Evolutionary conservation across 2,329 filamentous ascomycete species (phyloP).

Genomic region (Curvularia sp.): DNA sequence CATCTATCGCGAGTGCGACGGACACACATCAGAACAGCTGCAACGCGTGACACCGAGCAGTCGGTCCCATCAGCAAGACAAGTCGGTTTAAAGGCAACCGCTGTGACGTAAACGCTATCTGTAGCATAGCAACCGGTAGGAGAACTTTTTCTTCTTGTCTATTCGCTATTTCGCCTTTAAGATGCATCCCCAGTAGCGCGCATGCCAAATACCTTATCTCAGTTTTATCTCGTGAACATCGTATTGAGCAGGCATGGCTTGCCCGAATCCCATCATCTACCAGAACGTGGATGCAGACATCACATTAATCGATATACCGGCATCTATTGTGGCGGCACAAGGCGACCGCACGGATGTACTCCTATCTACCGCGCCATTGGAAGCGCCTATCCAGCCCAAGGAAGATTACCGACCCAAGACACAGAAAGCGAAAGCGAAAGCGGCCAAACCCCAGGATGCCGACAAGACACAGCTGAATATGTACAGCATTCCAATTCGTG

Average conservation of each 20-base stretch:
- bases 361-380: conserved; percentile 56
- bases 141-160: not conserved
- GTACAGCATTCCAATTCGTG: not conserved
- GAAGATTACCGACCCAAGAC: conserved; percentile 62
- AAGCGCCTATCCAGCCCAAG: conserved; percentile 58
- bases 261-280: conserved; percentile 58
- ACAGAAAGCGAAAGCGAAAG: conserved; percentile 54
- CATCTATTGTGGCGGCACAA: conserved; percentile 73
- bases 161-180: not conserved
- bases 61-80: not conserved
- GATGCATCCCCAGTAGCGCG: not conserved
- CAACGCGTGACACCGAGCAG: not conserved
- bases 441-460: conserved; percentile 43
- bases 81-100: not conserved
- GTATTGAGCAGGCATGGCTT: conserved; percentile 1
- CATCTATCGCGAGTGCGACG: not conserved
- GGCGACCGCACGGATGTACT: conserved; percentile 54
- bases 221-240: not conserved
- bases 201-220: not conserved
- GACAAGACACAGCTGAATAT: conserved; percentile 45
- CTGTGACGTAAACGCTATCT: conserved; percentile 5
- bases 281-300: conserved; percentile 59
- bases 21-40: not conserved
- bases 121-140: not conserved
- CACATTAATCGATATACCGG: conserved; percentile 72